phyloP scores from a whole-genome alignment of 2,329 filamentous ascomycete species.

The Helotiales sp. region DNA sequence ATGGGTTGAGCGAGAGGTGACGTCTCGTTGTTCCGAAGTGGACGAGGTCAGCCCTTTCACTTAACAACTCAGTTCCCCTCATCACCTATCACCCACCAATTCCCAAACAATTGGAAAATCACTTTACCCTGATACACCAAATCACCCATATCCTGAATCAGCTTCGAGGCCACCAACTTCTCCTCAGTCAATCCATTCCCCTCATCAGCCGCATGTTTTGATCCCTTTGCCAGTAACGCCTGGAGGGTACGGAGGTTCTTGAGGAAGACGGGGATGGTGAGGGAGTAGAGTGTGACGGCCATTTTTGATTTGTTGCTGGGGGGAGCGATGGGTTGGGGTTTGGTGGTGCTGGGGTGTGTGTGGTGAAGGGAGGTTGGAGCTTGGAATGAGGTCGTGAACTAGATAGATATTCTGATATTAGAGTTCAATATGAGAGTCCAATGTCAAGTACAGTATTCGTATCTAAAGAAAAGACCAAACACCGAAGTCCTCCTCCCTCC shows the following conservation, averaged over 20 bases:
- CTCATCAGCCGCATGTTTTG: slow-evolving; percentile 47
- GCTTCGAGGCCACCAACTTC: slow-evolving; percentile 44
- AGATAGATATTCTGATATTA: no score
- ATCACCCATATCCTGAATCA: slow-evolving; percentile 56
- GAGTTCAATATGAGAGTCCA: no score
- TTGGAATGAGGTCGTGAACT: neutral
- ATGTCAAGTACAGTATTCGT: no score
- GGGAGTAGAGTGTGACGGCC: slow-evolving; percentile 41
- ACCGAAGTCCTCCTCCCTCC: no score
- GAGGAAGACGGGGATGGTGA: slow-evolving; percentile 50
- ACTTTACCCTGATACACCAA: slow-evolving; percentile 51
- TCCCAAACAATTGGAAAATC: no score
- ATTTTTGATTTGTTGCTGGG: slow-evolving; percentile 21
- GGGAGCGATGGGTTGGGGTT: neutral
- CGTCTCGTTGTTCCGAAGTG: no score
- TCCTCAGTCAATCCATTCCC: slow-evolving; percentile 45
- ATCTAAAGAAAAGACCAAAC: no score
- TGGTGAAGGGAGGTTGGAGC: neutral
- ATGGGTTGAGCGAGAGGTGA: no score
- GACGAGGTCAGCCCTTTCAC: no score
- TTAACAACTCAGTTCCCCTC: no score
- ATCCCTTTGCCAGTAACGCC: slow-evolving; percentile 51
- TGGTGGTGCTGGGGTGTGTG: no score
- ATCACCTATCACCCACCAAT: no score
- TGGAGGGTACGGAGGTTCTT: slow-evolving; percentile 49